Conservation (phyloP, 2,329 filamentous ascomycete species). For the Talaromyces sp. region DNA sequence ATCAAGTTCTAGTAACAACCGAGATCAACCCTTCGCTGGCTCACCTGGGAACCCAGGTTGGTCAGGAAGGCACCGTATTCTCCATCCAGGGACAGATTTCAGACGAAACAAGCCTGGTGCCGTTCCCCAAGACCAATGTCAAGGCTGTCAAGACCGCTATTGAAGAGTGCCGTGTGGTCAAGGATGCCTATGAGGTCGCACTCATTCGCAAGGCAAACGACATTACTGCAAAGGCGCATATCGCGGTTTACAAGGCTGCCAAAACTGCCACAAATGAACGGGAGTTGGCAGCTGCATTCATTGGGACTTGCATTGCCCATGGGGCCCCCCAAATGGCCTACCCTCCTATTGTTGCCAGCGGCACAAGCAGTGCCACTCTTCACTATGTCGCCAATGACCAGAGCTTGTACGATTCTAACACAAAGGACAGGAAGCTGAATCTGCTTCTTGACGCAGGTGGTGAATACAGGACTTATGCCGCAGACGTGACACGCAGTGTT, state of each 20-base stretch:
- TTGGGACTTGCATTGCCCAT: slow-evolving; percentile 64
- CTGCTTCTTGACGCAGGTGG: slow-evolving; percentile 83
- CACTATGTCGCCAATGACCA: slow-evolving; percentile 83
- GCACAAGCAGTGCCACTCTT: slow-evolving; percentile 74
- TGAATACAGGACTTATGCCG: slow-evolving; percentile 80
- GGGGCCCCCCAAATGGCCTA: slow-evolving; percentile 79
- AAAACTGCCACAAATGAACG: slow-evolving; percentile 67
- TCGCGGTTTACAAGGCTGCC: slow-evolving; percentile 62
- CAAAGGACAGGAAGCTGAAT: slow-evolving; percentile 53
- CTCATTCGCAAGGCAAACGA: slow-evolving; percentile 76
- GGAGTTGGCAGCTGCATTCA: slow-evolving; percentile 75
- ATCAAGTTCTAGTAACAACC: slow-evolving; percentile 66
- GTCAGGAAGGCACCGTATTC: slow-evolving; percentile 55
- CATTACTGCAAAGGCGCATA: slow-evolving; percentile 73
- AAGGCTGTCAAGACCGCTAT: slow-evolving; percentile 63
- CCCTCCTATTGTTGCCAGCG: slow-evolving; percentile 79
- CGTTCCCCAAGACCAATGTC: slow-evolving; percentile 62
- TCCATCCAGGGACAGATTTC: slow-evolving; percentile 76
- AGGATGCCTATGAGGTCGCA: slow-evolving; percentile 78
- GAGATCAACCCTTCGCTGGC: slow-evolving; percentile 72
- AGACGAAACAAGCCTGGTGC: slow-evolving; percentile 64
- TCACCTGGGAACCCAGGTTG: slow-evolving; percentile 34
- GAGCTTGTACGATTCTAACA: slow-evolving; percentile 51
- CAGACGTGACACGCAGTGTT: slow-evolving; percentile 84
- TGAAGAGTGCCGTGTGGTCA: slow-evolving; percentile 73